phyloP scores from a whole-genome alignment of 495 filamentous ascomycete species.

The Xylaria telfairii region DNA sequence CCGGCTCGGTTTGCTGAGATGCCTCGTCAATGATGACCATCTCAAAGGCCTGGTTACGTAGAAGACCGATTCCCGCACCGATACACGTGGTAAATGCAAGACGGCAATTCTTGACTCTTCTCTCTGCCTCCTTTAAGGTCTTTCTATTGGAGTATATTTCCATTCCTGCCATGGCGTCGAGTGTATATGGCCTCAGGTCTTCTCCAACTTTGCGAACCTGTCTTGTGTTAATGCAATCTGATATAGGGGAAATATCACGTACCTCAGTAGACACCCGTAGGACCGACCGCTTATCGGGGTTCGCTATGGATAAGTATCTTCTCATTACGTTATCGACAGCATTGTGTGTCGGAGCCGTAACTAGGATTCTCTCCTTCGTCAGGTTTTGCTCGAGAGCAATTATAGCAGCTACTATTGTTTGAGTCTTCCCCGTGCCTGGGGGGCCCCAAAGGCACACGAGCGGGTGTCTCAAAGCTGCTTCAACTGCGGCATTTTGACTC shows the following conservation, averaged over 20 bases:
- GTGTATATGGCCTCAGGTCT: constrained; percentile 50
- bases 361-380: constrained; percentile 44
- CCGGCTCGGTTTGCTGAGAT: constrained; percentile 58
- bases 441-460: constrained; percentile 63
- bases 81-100: constrained; percentile 60
- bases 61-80: constrained; percentile 54
- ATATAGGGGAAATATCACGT: constrained; percentile 24
- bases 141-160: constrained; percentile 47
- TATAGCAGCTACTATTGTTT: constrained; percentile 56
- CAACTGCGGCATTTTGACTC: no score
- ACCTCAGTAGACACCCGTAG: constrained; percentile 57
- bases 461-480: no score
- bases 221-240: background rate
- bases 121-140: constrained; percentile 48
- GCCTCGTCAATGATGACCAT: no score
- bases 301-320: constrained; percentile 42
- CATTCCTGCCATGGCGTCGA: constrained; percentile 56
- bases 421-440: constrained; percentile 60
- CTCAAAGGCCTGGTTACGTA: no score
- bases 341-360: constrained; percentile 59
- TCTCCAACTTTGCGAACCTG: constrained; percentile 53
- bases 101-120: constrained; percentile 45
- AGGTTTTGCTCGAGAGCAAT: constrained; percentile 40
- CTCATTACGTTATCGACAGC: constrained; percentile 60
- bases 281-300: constrained; percentile 26